phyloP scores from a whole-genome alignment of 352 stramenopile species.

The Globisporangium nodosum region DNA sequence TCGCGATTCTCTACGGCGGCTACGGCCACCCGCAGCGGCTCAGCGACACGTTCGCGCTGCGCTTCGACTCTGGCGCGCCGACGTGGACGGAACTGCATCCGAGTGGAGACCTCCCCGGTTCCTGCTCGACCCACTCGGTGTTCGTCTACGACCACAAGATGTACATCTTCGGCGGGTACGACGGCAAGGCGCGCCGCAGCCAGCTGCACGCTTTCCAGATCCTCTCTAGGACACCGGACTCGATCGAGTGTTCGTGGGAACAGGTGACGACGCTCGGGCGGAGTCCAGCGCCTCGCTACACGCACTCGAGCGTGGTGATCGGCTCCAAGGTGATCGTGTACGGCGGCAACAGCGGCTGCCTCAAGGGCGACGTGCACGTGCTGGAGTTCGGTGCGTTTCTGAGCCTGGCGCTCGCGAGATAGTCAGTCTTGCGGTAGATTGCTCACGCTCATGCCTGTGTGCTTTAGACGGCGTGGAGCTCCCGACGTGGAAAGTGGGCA shows the following conservation, averaged over 20 bases:
- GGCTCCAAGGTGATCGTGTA: slow-evolving; percentile 49
- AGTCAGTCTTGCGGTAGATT: background rate
- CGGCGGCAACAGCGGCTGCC: slow-evolving; percentile 48
- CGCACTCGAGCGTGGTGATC: slow-evolving; percentile 39
- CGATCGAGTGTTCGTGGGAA: slow-evolving; percentile 33
- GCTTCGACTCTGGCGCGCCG: slow-evolving; percentile 34
- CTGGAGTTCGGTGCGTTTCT: slow-evolving; percentile 32
- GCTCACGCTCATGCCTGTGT: background rate
- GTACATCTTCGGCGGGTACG: slow-evolving; percentile 61
- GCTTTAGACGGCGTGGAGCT: slow-evolving; percentile 19
- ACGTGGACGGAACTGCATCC: slow-evolving; percentile 46
- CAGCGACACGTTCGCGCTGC: slow-evolving; percentile 46
- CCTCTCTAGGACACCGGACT: slow-evolving; percentile 21
- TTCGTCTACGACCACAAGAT: slow-evolving; percentile 42
- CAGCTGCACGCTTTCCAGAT: slow-evolving; percentile 43
- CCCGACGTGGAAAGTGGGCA: slow-evolving; percentile 44
- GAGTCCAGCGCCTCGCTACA: slow-evolving; percentile 39
- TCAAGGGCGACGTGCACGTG: slow-evolving; percentile 51
- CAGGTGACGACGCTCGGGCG: slow-evolving; percentile 33
- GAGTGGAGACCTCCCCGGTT: slow-evolving; percentile 35
- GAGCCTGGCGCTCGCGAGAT: background rate
- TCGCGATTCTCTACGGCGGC: slow-evolving; percentile 47
- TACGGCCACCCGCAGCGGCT: slow-evolving; percentile 49
- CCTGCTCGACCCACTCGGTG: slow-evolving; percentile 45
- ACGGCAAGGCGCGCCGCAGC: slow-evolving; percentile 47